These are phyloP conservation scores for Lecanicillium sp. DNA, from an alignment of 2,329 filamentous ascomycete genomes.

Conservation along the genomic window DNA sequence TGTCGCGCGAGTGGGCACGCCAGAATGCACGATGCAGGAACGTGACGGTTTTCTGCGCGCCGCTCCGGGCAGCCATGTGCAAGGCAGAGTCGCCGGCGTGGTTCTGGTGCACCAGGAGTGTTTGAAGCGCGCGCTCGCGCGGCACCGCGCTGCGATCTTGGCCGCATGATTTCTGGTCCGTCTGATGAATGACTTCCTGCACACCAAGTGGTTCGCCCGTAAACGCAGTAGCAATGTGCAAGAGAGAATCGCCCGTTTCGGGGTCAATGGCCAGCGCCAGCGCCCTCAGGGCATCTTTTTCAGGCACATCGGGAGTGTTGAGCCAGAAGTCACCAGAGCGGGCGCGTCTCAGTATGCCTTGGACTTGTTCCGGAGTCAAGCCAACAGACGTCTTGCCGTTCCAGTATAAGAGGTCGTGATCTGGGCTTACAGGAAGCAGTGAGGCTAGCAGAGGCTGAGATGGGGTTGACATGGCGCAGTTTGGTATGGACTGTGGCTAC, in stretches of 20 bases:
- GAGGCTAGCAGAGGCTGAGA: conserved; percentile 2
- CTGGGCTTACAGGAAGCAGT: conserved; percentile 4
- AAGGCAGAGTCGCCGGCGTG: not conserved
- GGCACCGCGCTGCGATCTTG: not conserved
- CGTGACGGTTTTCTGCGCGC: not conserved
- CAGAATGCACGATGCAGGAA: not conserved
- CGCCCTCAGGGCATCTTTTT: not conserved
- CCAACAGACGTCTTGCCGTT: not conserved
- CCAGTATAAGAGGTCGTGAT: not conserved
- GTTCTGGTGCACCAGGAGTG: conserved; percentile 3
- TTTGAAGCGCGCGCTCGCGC: not conserved
- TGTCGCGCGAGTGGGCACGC: not conserved
- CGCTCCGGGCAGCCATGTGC: not conserved
- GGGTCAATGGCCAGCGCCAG: conserved; percentile 5
- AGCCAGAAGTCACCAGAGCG: conserved; percentile 3
- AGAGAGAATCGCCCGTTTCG: conserved; percentile 2
- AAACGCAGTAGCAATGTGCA: not conserved
- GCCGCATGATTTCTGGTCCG: not conserved
- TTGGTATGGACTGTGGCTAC: conserved; percentile 1
- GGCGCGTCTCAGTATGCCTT: conserved; percentile 2
- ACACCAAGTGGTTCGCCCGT: not conserved
- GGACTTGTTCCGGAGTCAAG: not conserved
- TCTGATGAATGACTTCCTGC: not conserved
- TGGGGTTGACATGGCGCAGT: not conserved
- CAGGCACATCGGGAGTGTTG: not conserved